phyloP scores from a whole-genome alignment of 495 filamentous ascomycete genomes.

The Penicillium desertorum region DNA sequence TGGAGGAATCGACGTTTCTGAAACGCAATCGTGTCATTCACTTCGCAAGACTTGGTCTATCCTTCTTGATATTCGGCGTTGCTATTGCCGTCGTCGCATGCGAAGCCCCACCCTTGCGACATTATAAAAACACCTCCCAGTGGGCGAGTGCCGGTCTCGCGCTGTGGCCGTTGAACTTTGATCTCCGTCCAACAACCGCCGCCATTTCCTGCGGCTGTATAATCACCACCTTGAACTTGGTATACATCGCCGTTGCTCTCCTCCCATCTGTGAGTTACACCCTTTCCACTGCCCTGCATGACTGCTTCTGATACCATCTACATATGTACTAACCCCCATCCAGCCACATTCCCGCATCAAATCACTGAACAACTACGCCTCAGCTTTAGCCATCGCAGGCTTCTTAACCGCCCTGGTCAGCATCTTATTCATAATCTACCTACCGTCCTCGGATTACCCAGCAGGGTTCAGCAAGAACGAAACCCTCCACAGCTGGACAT shows the following conservation, averaged over 20 bases:
- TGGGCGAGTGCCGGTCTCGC: conserved; percentile 41
- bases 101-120: conserved; percentile 40
- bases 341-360: conserved; percentile 41
- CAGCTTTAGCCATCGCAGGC: conserved; percentile 33
- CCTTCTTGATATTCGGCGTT: conserved; percentile 32
- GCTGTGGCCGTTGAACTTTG: conserved; percentile 52
- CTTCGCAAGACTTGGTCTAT: conserved; percentile 39
- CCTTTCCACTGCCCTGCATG: neutral
- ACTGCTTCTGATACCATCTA: neutral
- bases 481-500: conserved; percentile 54
- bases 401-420: conserved; percentile 44
- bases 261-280: conserved; percentile 43
- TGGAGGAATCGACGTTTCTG: conserved; percentile 42
- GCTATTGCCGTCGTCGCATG: conserved; percentile 44
- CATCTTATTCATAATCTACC: conserved; percentile 45
- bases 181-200: conserved; percentile 47
- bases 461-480: conserved; percentile 40
- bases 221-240: conserved; percentile 38
- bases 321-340: neutral
- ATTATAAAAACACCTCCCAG: conserved; percentile 41
- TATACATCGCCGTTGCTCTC: conserved; percentile 43
- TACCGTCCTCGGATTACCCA: conserved; percentile 40
- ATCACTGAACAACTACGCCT: conserved; percentile 41
- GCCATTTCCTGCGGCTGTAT: conserved; percentile 46
- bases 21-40: conserved; percentile 39